Base-by-base conservation (phyloP, 1,284 basidiomycete species). In the Amylostereum areolatum region DNA sequence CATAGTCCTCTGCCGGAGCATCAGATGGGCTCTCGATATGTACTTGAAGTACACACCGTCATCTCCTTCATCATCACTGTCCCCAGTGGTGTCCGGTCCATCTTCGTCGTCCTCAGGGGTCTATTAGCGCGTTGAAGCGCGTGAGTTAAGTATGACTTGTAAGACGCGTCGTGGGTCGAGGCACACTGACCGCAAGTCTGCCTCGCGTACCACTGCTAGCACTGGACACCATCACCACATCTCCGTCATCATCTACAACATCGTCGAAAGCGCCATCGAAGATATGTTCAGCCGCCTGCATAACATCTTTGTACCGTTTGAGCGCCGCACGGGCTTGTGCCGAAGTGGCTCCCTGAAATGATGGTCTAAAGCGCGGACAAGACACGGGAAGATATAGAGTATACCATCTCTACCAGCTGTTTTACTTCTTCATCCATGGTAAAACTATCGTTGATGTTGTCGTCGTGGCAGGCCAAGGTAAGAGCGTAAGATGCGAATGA, bases 281-380 rank as follows among this genome's bases (percentile, higher is more conserved):
- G 53, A 92, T 85, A 47, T 73, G 80, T 63, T 89, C 91, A 3
- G 92, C 91, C n/a, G 92, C 92, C 59, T 86, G 75, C 87, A 90
- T 90, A 31, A 91, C 86, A 72, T 94, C 91, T 59, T 82, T 89
- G 59, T 86, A 78, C 59, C 83, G 80, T 51, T 73, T 76, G 59
- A 94, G 67, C 10, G 91, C 91, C 41, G 85, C 89, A 55, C 77
- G 76, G 36, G 92, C 92, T 67, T 91, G 85, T 24, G 80, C 78
- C 9, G 68, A 63, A 2, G 83, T 89, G 35, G 89, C 89, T 56
- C 92, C 91, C 89, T 92, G 43, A 18, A 28, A 49, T 7, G 31
- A 4, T 27, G 33, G 36, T 33, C 44, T 28, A 29, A 45, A 34
- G 48, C 40, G 6, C 4, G 30, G 31, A 46, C n/a, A 24, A 47